Evolutionary conservation across 352 stramenopile genomes (phyloP).

Genomic region (Pythium periplocum): DNA sequence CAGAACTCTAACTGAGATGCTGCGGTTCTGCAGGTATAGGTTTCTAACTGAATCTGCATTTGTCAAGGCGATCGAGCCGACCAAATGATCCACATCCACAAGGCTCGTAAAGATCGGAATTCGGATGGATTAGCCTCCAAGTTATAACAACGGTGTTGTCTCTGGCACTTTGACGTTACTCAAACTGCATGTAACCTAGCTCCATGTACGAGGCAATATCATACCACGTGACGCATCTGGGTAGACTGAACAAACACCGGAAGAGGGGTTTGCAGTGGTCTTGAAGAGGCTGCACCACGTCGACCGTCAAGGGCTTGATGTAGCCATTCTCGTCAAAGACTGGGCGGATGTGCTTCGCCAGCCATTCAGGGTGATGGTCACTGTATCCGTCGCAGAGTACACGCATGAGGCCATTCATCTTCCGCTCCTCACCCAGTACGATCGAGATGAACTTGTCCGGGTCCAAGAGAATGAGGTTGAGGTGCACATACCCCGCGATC

Average conservation of each 20-base stretch:
- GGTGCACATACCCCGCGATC: not conserved
- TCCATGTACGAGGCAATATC: no score
- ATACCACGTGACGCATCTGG: no score
- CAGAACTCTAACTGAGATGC: no score
- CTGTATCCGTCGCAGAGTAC: not conserved
- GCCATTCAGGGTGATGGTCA: not conserved
- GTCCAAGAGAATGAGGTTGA: constrained; percentile 1
- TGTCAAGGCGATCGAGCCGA: no score
- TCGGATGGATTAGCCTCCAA: no score
- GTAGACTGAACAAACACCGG: not conserved
- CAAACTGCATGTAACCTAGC: no score
- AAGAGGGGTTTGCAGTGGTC: not conserved
- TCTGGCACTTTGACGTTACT: no score
- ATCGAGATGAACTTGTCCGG: not conserved
- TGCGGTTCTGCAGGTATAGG: no score
- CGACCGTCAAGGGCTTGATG: not conserved
- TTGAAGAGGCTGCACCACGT: not conserved
- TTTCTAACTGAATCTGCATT: no score
- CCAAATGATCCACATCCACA: no score
- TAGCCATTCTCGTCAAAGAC: not conserved
- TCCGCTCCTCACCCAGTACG: not conserved
- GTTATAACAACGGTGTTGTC: no score
- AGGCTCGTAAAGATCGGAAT: no score
- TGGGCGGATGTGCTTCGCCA: not conserved
- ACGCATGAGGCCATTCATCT: not conserved